phyloP scores from a whole-genome alignment of 2,329 filamentous ascomycete species.

The Penicillium sp. region DNA sequence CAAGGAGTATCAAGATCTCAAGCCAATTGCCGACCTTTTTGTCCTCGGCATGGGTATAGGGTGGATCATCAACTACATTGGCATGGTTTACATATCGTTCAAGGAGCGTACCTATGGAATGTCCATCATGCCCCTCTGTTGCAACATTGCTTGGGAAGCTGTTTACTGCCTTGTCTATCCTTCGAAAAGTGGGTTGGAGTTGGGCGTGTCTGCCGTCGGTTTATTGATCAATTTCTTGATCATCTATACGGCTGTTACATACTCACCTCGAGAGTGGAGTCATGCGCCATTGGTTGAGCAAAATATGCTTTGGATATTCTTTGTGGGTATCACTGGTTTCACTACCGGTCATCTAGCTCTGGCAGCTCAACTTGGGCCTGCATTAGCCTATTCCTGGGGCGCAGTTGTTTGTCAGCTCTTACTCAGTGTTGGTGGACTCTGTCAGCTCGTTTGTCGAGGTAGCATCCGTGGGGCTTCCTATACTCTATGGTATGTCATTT shows the following conservation, averaged over 20 bases:
- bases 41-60: conserved; percentile 14
- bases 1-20: not conserved
- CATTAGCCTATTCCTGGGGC: conserved; percentile 14
- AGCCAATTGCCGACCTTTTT: not conserved
- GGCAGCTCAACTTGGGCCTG: conserved; percentile 11
- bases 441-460: conserved; percentile 14
- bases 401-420: conserved; percentile 13
- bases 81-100: conserved; percentile 17
- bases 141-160: conserved; percentile 22
- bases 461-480: conserved; percentile 19
- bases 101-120: conserved; percentile 17
- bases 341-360: conserved; percentile 8
- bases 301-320: conserved; percentile 12
- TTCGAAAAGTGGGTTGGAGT: conserved; percentile 9
- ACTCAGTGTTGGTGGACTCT: conserved; percentile 12
- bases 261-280: conserved; percentile 16
- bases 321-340: conserved; percentile 3
- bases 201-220: conserved; percentile 2
- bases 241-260: conserved; percentile 16
- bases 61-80: conserved; percentile 17
- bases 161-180: conserved; percentile 19
- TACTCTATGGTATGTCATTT: conserved; percentile 13
- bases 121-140: conserved; percentile 17
- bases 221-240: conserved; percentile 14
- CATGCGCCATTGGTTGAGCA: conserved; percentile 18